phyloP scores from a whole-genome alignment of 495 filamentous ascomycete species.

The Penicillium soppii region DNA sequence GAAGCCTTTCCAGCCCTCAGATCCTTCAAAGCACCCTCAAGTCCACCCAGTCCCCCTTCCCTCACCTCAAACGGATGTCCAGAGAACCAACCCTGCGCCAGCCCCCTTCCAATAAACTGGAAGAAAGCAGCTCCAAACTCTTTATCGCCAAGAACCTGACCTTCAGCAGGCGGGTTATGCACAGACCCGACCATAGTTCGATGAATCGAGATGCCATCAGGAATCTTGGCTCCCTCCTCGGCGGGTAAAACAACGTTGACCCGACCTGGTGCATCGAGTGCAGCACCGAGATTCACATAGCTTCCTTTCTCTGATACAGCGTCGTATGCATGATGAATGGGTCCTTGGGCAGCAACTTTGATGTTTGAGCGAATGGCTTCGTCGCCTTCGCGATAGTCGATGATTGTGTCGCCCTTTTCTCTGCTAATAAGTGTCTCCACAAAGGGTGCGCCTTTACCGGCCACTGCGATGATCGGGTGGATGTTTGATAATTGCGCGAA shows the following conservation, averaged over 20 bases:
- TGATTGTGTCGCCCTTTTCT: constrained; percentile 63
- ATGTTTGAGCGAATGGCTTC: constrained; percentile 22
- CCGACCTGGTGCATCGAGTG: constrained; percentile 34
- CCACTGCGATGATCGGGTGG: constrained; percentile 70
- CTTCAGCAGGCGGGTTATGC: constrained; percentile 7
- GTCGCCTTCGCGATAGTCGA: constrained; percentile 66
- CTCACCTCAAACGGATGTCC: constrained; percentile 62
- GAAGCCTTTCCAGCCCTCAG: constrained; percentile 65
- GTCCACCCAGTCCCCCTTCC: constrained; percentile 56
- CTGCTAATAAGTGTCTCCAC: constrained; percentile 61
- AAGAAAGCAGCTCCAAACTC: constrained; percentile 61
- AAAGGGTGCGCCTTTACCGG: constrained; percentile 55
- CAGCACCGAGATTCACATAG: constrained; percentile 20
- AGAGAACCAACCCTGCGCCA: constrained; percentile 61
- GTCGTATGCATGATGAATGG: constrained; percentile 55
- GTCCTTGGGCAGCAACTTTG: constrained; percentile 16
- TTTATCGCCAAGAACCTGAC: constrained; percentile 28
- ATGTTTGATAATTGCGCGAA: constrained; percentile 66
- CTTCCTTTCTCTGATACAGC: constrained; percentile 57
- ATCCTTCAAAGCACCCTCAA: constrained; percentile 55
- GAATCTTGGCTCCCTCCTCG: constrained; percentile 28
- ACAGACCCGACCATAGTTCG: constrained; percentile 16
- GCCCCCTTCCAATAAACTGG: constrained; percentile 48
- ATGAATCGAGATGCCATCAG: constrained; percentile 16
- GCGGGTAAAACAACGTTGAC: constrained; percentile 54